Percentiles rank a stretch among this genome's conserved stretches.
These are phyloP conservation scores for Fraxinus sp. DNA, from an alignment of 305 asterid genomes.

Conservation along the genomic window DNA sequence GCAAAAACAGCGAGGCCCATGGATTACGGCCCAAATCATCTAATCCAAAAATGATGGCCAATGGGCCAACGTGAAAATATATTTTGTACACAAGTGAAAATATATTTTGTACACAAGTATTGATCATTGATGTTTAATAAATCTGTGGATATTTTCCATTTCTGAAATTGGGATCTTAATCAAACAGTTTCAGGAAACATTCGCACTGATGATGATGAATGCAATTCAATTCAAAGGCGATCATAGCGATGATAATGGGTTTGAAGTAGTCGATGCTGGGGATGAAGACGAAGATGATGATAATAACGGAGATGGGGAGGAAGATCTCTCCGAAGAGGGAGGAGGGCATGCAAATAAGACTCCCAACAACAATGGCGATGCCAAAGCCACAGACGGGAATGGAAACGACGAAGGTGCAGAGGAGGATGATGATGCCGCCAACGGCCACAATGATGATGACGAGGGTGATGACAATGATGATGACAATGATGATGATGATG, in stretches of 20 bases:
- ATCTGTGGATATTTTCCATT: background rate
- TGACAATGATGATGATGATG: slow-evolving; percentile 14
- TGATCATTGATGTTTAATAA: background rate
- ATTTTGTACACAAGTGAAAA: background rate
- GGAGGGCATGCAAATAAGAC: slow-evolving; percentile 38
- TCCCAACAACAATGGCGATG: slow-evolving; percentile 35
- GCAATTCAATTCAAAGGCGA: slow-evolving; percentile 25
- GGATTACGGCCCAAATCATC: background rate
- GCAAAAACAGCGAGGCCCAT: background rate
- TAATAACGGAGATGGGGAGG: slow-evolving; percentile 37
- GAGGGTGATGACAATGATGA: slow-evolving; percentile 14
- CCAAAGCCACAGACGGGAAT: slow-evolving; percentile 33
- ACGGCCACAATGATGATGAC: slow-evolving; percentile 32
- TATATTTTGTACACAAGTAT: background rate
- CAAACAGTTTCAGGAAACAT: slow-evolving; percentile 24
- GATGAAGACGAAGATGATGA: slow-evolving; percentile 37
- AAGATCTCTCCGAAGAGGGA: slow-evolving; percentile 39
- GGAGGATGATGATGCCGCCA: slow-evolving; percentile 29
- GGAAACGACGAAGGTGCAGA: slow-evolving; percentile 41
- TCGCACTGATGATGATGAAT: slow-evolving; percentile 25
- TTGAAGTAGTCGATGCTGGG: slow-evolving; percentile 47
- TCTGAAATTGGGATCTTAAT: background rate
- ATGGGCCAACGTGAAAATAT: background rate
- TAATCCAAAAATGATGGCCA: background rate
- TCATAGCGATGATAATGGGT: slow-evolving; percentile 6